Base-by-base conservation (phyloP, 2,329 filamentous ascomycete species). In the Blastomyces gilchristii region DNA sequence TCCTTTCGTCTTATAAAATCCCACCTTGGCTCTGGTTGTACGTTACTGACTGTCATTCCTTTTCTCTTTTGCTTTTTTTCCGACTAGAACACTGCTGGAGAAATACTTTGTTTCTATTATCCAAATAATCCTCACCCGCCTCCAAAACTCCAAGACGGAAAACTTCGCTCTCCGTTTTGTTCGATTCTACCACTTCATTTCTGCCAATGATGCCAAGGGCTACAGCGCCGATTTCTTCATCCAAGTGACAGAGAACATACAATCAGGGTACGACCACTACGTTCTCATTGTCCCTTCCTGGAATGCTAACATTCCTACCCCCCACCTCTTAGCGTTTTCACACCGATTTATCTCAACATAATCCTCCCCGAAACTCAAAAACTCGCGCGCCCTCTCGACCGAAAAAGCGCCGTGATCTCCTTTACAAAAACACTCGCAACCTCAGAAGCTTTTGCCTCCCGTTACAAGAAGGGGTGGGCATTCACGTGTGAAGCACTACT, bases 221-320 rank as follows among this genome's bases (percentile, higher is more conserved):
- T 85, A 94, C 63, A 94, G 93, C 58, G 85, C 91, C 8, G 94
- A 99, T 76, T 96, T 91, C 78, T 94, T 97, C 78, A 89, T 97
- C 76, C 83, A 83, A 67, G 84, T 91, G 66, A 87, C 90, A n/a
- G 89, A 97, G 72, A 81, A 85, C 66, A 82, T 97, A 39, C 92
- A 97, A 75, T 80, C 84, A 45, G 80, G 82, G 81, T 84, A 77
- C 72, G 80, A 70, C 54, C 65, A 31, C 49, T 64, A 52, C 57
- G 53, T n/a, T 56, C 61, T 34, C 50, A 31, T 56, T 43, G 8
- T 14, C 18, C n/a, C 41, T 34, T 31, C 31, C 16, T 16, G 22
- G 12, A 22, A 39, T 37, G 65, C 58, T 59, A 37, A 59, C 28
- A 59, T 58, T 16, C 49, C 11, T 16, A 0, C 25, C 49, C 25